phyloP scores from a whole-genome alignment of 306 rosid genomes.

The Inga leiocalycina region DNA sequence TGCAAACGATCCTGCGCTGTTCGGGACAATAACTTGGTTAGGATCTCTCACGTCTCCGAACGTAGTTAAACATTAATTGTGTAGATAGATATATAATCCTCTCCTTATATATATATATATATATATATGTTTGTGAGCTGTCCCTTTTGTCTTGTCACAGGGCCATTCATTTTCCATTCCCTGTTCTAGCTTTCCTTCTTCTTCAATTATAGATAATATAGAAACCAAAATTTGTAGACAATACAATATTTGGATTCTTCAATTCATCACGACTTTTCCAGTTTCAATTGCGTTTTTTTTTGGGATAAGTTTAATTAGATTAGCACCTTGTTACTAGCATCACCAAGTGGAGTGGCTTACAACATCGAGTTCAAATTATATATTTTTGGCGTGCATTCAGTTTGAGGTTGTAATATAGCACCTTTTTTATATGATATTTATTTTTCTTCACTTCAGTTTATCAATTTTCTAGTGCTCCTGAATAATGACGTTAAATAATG shows the following conservation, averaged over 20 bases:
- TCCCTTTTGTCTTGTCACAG: not conserved
- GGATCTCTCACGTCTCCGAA: conserved; percentile 29
- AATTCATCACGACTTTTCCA: not conserved
- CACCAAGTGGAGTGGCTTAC: too few relatives aligned
- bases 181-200: not conserved
- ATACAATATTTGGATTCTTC: not conserved
- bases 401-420: too few relatives aligned
- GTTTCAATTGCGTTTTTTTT: too few relatives aligned
- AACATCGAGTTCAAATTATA: too few relatives aligned
- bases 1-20: conserved; percentile 46
- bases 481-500: too few relatives aligned
- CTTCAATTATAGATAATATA: not conserved
- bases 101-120: not conserved
- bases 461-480: too few relatives aligned
- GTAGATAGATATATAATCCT: too few relatives aligned
- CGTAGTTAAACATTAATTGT: not conserved
- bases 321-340: too few relatives aligned
- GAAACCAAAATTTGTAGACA: not conserved
- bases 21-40: conserved; percentile 46
- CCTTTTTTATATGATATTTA: too few relatives aligned
- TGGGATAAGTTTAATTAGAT: too few relatives aligned
- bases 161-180: not conserved
- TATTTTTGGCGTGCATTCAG: too few relatives aligned
- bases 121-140: not conserved
- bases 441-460: too few relatives aligned